A percentile compares a stretch with the other conserved stretches of the same genome.
Evolutionary conservation across 2,329 filamentous ascomycete species (phyloP).

Genomic region (Fusarium sp.): DNA sequence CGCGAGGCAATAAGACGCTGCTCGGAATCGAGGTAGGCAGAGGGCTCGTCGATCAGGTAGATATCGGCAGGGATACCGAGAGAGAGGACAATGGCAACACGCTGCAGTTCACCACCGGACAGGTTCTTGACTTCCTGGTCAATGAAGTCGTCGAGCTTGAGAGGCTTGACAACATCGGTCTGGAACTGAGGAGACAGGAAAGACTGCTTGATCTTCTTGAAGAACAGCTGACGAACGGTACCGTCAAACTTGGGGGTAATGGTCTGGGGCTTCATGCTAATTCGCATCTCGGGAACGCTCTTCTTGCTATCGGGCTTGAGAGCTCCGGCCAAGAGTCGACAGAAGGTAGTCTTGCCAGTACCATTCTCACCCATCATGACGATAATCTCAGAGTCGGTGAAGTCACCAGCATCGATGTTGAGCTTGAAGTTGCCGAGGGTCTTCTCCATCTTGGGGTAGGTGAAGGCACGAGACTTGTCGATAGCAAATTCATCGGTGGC

Average conservation of each 20-base stretch:
- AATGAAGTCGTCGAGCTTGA: constrained; percentile 99
- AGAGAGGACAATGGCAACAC: constrained; percentile 97
- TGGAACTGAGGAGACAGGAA: constrained; percentile 99
- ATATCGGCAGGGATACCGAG: constrained; percentile 97
- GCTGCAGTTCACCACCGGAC: constrained; percentile 98
- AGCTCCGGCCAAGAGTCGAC: constrained; percentile 92
- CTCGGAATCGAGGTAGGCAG: constrained; percentile 97
- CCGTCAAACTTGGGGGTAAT: constrained; percentile 99
- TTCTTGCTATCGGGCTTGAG: constrained; percentile 88
- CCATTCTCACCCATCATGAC: constrained; percentile 99
- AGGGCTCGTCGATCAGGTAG: constrained; percentile 98
- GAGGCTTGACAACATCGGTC: constrained; percentile 99
- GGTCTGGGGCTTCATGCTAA: constrained; percentile 99
- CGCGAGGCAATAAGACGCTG: constrained; percentile 97
- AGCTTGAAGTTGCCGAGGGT: constrained; percentile 91
- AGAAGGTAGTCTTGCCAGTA: constrained; percentile 99
- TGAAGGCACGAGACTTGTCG: constrained; percentile 88
- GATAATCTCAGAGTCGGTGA: constrained; percentile 98
- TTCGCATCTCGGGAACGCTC: constrained; percentile 92
- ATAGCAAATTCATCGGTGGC: constrained; percentile 88
- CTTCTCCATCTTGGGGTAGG: constrained; percentile 93
- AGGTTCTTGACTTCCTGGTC: constrained; percentile 99
- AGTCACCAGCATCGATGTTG: constrained; percentile 83
- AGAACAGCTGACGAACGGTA: constrained; percentile 97
- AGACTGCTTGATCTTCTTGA: constrained; percentile 99